These are phyloP conservation scores for Delonix regia DNA, from an alignment of 306 rosid species.

Conservation along the genomic window DNA sequence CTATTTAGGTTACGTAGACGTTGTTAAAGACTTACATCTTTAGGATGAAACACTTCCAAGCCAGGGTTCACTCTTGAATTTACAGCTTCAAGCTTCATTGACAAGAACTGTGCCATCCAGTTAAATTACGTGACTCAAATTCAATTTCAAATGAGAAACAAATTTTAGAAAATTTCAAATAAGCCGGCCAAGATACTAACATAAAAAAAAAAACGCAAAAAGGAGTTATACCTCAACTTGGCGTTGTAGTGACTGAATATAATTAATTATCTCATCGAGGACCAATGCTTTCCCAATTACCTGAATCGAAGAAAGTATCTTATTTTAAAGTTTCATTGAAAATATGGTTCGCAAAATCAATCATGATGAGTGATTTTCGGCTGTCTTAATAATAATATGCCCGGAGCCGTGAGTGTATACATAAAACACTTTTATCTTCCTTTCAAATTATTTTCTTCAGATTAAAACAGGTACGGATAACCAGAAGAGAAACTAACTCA, in stretches of 20 bases:
- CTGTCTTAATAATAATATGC: neutral
- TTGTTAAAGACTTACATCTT: conserved; percentile 59
- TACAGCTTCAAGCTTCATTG: conserved; percentile 94
- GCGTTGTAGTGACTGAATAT: conserved; percentile 87
- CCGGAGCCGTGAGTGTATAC: neutral
- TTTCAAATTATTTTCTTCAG: neutral
- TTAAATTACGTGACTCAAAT: conserved; percentile 13
- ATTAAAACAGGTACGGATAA: neutral
- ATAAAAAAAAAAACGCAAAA: neutral
- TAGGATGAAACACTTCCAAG: conserved; percentile 73
- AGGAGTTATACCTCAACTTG: conserved; percentile 77
- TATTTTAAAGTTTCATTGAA: conserved; percentile 10
- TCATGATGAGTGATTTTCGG: neutral
- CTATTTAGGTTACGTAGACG: neutral
- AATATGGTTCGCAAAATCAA: neutral
- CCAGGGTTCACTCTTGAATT: conserved; percentile 71
- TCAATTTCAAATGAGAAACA: neutral
- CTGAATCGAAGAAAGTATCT: conserved; percentile 43
- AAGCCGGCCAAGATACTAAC: neutral
- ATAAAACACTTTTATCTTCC: neutral
- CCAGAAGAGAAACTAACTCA: neutral
- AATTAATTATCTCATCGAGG: conserved; percentile 94
- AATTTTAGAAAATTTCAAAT: neutral
- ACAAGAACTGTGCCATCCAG: conserved; percentile 76
- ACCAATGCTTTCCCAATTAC: conserved; percentile 94